Base-by-base conservation (phyloP, 768 basidiomycete genomes). In the Leccinellum luteum region DNA sequence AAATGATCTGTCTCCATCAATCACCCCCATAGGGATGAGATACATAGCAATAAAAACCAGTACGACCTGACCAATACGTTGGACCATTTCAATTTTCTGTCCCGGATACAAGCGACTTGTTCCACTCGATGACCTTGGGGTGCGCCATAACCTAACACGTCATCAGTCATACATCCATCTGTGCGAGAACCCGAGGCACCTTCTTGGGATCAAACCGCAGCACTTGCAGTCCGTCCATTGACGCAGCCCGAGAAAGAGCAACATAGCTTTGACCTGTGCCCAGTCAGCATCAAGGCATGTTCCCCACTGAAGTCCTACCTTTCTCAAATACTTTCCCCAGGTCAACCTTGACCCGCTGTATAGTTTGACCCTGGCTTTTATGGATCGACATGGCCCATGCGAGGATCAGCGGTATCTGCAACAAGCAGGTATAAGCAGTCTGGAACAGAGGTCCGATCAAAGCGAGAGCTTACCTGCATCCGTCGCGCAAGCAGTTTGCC, bases 361-460 rank as follows among this genome's bases (percentile, higher is more conserved):
- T 79, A 0, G 89, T 90, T 63, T 89, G 86, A 1, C 88, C 89
- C 65, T 90, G 89, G 56, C 81, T 82, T 70, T 91, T 91, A 73
- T 90, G 88, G 56, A 91, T 89, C 2, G 83, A 83, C 76, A 89
- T 85, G 0, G 88, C 87, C 87, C 86, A 90, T 0, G 87, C 85
- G 0, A 87, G 79, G 50, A 91, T 89, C 4, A 95, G 70, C 0
- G 90, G 89, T 2, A 92, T 64, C 85, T 90, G 61, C 2, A 12
- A 27, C 19, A 43, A 12, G 21, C 9, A 43, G 10, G 23, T 49
- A 21, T 57, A 3, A 56, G 25, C 10, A 8, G n/a, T 34, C 31
- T 3, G 25, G 13, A 17, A 50, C 6, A 3, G 3, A 13, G 15
- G 25, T 17, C 4, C 6, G 6, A 28, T n/a, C 1, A 15, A 21